Evolutionary conservation across 495 filamentous ascomycete genomes (phyloP).

Genomic region (Neurospora sp.): DNA sequence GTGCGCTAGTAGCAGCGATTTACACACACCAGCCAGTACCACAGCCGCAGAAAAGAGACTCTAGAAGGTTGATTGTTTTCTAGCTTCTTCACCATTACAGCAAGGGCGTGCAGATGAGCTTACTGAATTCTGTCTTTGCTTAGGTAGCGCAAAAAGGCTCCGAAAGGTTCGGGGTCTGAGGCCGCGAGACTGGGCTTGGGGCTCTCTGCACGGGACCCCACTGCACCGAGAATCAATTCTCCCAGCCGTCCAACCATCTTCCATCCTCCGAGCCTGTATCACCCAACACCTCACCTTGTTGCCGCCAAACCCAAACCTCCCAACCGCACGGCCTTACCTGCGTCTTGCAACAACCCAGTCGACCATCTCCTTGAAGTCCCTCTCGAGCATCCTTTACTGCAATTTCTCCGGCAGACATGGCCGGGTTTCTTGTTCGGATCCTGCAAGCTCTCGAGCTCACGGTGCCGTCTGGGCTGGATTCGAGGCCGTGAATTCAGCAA

Average conservation of each 20-base stretch:
- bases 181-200: slow-evolving; percentile 7
- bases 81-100: neutral
- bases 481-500: neutral
- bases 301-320: neutral
- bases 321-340: neutral
- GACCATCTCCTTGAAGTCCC: neutral
- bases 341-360: neutral
- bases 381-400: neutral
- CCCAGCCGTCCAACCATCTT: neutral
- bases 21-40: neutral
- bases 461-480: neutral
- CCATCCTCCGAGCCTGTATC: neutral
- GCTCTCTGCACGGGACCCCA: slow-evolving; percentile 13
- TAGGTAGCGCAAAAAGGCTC: neutral
- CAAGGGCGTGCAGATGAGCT: neutral
- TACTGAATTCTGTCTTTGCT: neutral
- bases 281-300: neutral
- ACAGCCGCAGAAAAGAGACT: neutral
- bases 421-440: neutral
- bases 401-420: neutral
- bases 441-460: neutral
- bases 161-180: neutral
- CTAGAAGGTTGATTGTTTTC: neutral
- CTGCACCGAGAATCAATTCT: slow-evolving; percentile 20
- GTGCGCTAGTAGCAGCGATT: slow-evolving; percentile 1